Conservation (phyloP, 164 flowering plant species). For the Chimonanthus salicifolius region DNA sequence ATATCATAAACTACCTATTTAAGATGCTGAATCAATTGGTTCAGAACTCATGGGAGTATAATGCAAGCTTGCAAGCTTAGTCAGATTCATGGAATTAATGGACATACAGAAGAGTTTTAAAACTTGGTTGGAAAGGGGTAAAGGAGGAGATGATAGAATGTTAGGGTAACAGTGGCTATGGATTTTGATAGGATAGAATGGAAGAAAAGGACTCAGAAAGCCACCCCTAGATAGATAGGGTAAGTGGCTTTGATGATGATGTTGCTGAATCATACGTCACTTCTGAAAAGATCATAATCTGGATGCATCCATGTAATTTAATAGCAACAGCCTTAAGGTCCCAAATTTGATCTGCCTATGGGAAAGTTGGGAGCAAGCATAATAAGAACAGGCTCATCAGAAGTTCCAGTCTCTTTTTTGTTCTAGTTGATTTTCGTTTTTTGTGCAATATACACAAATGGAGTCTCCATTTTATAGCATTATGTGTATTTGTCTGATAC, state of each 20-base stretch:
- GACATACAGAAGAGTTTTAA: background rate
- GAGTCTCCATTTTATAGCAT: background rate
- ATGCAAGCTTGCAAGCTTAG: background rate
- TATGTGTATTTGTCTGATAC: background rate
- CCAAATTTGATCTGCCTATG: background rate
- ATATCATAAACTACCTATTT: background rate
- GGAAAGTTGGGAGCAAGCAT: background rate
- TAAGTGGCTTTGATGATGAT: too few relatives aligned
- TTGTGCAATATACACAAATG: background rate
- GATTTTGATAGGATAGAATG: too few relatives aligned
- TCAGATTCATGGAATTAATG: background rate
- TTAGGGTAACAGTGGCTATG: too few relatives aligned
- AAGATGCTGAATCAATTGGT: background rate
- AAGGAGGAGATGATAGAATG: too few relatives aligned
- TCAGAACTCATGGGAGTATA: background rate
- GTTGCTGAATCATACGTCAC: too few relatives aligned
- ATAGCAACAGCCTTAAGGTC: background rate
- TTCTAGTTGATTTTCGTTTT: background rate
- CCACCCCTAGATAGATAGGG: too few relatives aligned
- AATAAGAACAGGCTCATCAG: background rate
- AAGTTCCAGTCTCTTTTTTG: background rate
- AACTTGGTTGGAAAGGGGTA: too few relatives aligned
- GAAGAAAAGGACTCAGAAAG: too few relatives aligned
- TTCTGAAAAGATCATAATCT: too few relatives aligned
- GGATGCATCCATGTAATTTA: background rate